Percentiles rank a stretch among this genome's conserved stretches.
These are phyloP conservation scores for Salicornia ramosissima DNA, from an alignment of 148 eudicot genomes.

Conservation along the genomic window DNA sequence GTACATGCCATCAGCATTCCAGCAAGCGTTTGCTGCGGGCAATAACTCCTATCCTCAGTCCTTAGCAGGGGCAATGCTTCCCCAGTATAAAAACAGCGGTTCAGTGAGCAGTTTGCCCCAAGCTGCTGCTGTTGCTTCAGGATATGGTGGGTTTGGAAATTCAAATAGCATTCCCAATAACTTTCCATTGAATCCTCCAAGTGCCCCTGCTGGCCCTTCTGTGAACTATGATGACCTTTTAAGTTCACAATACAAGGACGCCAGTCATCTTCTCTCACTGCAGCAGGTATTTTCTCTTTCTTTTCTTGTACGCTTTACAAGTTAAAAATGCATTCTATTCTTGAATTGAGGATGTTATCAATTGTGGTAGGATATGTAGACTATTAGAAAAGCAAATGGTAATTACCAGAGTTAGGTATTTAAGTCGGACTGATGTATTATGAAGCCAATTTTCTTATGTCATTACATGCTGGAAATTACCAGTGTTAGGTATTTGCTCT, in stretches of 20 bases:
- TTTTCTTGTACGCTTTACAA: background rate
- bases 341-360: background rate
- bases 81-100: conserved; percentile 71
- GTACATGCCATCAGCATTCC: conserved; percentile 79
- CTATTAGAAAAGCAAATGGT: no score
- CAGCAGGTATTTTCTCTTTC: conserved; percentile 57
- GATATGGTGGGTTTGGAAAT: conserved; percentile 79
- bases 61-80: conserved; percentile 51
- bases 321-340: background rate
- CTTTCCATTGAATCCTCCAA: conserved; percentile 53
- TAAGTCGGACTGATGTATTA: no score
- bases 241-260: conserved; percentile 77
- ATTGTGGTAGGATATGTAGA: background rate
- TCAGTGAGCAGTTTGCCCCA: conserved; percentile 75
- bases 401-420: no score
- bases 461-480: no score
- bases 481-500: no score
- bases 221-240: conserved; percentile 63
- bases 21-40: conserved; percentile 67
- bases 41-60: conserved; percentile 74
- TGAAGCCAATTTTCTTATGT: no score
- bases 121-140: conserved; percentile 70
- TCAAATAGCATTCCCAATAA: conserved; percentile 62
- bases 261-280: conserved; percentile 65
- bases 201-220: conserved; percentile 61